A percentile compares a stretch with the other conserved stretches of the same genome.
These are phyloP conservation scores for Pythium coloratum DNA, from an alignment of 352 stramenopile genomes.

Conservation along the genomic window DNA sequence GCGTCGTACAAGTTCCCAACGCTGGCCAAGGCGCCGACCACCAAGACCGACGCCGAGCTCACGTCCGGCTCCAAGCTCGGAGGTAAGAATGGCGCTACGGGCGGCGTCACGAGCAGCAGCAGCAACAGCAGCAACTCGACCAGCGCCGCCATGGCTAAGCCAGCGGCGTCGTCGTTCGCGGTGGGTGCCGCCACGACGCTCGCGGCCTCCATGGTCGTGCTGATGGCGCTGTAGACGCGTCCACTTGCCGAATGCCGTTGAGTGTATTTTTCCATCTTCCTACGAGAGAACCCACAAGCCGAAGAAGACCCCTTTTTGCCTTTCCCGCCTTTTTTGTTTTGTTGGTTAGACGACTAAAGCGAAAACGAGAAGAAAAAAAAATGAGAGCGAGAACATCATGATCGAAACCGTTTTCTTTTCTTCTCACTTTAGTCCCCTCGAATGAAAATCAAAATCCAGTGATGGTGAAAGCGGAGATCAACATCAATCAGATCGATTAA, in stretches of 20 bases:
- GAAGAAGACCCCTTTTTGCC: too few species aligned
- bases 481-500: neutral
- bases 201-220: neutral
- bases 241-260: neutral
- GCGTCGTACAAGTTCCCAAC: slow-evolving; percentile 56
- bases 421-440: too few species aligned
- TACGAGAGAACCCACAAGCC: too few species aligned
- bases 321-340: too few species aligned
- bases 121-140: slow-evolving; percentile 11
- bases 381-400: too few species aligned
- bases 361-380: too few species aligned
- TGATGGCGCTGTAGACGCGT: slow-evolving; percentile 9
- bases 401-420: too few species aligned
- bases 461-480: too few species aligned
- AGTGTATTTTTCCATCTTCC: neutral
- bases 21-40: slow-evolving; percentile 52
- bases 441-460: too few species aligned
- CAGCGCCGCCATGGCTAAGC: neutral
- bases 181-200: neutral
- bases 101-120: slow-evolving; percentile 3
- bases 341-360: too few species aligned
- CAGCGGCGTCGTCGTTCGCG: slow-evolving; percentile 2
- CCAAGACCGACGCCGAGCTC: slow-evolving; percentile 15
- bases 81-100: slow-evolving; percentile 17
- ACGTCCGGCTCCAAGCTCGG: slow-evolving; percentile 26